Evolutionary conservation across 2,329 filamentous ascomycete species (phyloP), one percentile per base, ranked within the genome.

Genomic region (Paecilomyces dactylethromorphus): DNA sequence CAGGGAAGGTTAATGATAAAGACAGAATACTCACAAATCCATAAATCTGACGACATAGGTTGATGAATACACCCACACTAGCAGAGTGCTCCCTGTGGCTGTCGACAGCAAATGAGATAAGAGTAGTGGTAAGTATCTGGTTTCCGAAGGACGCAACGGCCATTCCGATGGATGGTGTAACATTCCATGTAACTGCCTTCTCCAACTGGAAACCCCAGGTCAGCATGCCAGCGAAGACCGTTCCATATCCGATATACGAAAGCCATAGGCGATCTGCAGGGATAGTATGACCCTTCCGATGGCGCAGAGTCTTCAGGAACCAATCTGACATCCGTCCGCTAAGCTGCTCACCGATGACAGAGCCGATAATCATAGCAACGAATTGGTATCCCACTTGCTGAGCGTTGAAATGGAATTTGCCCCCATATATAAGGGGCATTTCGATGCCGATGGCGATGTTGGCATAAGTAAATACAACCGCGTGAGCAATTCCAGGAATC

Each of bases 331-430:
- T 65, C 31, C 76, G 73, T 1, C 83, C 84, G 53, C 82, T 83
- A 7, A 85, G 66, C 64, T 84, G 82, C 67, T 87, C 84, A 21
- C 84, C 84, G 10, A 86, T 73, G 3, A 86, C 67, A 1, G 78
- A 80, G 1, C 84, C 84, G 33, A 86, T 75, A 54, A 87, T 82
- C 54, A 85, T 73, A 2, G 79, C 79, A 7, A 85, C 70, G 63
- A 83, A 83, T 59, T 86, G 83, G 3, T 86, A 74, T 0, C 84
- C 84, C 12, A 85, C 74, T 60, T 85, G 79, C 68, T 85, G 78
- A 0, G 81, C 69, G 65, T 84, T 80, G 71, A 86, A 80, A 26
- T 78, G 75, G 59, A 84, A 87, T 59, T 80, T 80, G 39, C 79
- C 70, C 0, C 76, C 75, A 64, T 84, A 85, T 1, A 84, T 74